phyloP scores from a whole-genome alignment of 73 alveolate species.

The Paramecium tetraurelia region DNA sequence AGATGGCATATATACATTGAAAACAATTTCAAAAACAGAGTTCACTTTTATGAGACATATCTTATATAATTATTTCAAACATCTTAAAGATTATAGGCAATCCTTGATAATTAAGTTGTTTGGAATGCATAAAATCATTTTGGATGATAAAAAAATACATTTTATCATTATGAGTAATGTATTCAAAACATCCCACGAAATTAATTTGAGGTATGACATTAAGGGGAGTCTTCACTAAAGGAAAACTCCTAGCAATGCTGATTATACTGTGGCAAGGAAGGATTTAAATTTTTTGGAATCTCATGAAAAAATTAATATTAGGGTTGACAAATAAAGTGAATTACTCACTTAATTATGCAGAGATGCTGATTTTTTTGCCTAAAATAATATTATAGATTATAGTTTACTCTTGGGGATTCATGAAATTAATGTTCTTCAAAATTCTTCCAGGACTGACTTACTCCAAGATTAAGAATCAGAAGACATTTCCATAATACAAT shows the following conservation, averaged over 20 bases:
- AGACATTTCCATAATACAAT: background rate
- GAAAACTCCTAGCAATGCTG: conserved; percentile 56
- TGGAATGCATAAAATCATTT: conserved; percentile 83
- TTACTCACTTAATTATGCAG: background rate
- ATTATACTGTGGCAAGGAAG: conserved; percentile 27
- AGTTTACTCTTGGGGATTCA: conserved; percentile 44
- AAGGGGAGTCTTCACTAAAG: conserved; percentile 79
- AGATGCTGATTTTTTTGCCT: conserved; percentile 21
- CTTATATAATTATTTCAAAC: conserved; percentile 76
- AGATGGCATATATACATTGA: conserved; percentile 91
- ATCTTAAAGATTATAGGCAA: conserved; percentile 79
- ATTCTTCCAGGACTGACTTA: background rate
- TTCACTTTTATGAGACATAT: conserved; percentile 81
- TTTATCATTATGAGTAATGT: conserved; percentile 87
- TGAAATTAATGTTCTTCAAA: background rate
- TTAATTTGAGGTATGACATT: conserved; percentile 77
- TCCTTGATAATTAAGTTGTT: conserved; percentile 73
- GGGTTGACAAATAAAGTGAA: background rate
- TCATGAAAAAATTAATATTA: background rate
- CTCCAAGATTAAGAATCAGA: background rate
- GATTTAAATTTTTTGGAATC: conserved; percentile 31
- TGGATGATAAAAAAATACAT: conserved; percentile 62
- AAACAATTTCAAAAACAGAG: conserved; percentile 88
- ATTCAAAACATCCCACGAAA: conserved; percentile 83
- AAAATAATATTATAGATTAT: conserved; percentile 46